These are phyloP conservation scores for Dicorynia guianensis DNA, from an alignment of 306 rosid genomes.

Conservation along the genomic window DNA sequence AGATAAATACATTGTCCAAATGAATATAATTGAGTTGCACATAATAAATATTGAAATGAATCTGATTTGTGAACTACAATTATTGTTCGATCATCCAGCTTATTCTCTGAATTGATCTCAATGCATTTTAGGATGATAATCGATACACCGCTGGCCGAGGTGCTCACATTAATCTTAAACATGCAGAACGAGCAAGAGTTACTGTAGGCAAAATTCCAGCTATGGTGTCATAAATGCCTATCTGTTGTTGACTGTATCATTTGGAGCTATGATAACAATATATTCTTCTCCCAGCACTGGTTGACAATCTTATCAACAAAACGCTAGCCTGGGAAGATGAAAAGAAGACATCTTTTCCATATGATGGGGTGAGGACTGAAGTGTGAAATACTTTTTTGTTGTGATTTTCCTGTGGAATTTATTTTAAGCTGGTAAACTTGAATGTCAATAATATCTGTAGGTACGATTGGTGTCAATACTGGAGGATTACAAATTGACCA, in stretches of 20 bases:
- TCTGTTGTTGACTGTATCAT: slow-evolving; percentile 29
- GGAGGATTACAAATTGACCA: slow-evolving; percentile 89
- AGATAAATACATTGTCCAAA: slow-evolving; percentile 2
- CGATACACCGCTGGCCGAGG: slow-evolving; percentile 95
- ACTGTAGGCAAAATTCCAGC: slow-evolving; percentile 90
- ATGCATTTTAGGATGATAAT: slow-evolving; percentile 74
- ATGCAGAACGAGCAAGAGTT: slow-evolving; percentile 94
- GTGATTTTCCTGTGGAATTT: slow-evolving; percentile 6
- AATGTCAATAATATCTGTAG: slow-evolving; percentile 47
- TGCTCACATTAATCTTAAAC: slow-evolving; percentile 91
- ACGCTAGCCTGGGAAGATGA: slow-evolving; percentile 91
- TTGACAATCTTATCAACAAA: slow-evolving; percentile 80
- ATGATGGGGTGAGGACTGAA: slow-evolving; percentile 84
- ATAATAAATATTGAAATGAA: neutral
- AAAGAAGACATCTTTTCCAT: slow-evolving; percentile 68
- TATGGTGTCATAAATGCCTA: slow-evolving; percentile 42
- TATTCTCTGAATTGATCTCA: slow-evolving; percentile 34
- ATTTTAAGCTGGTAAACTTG: slow-evolving; percentile 23
- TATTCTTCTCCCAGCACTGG: slow-evolving; percentile 71
- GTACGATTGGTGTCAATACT: slow-evolving; percentile 80
- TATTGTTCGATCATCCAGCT: slow-evolving; percentile 32
- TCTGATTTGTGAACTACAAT: slow-evolving; percentile 13
- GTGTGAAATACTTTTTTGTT: slow-evolving; percentile 14
- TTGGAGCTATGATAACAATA: slow-evolving; percentile 38
- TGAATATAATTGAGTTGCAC: slow-evolving; percentile 1